Percentiles rank a stretch among this genome's conserved stretches.
Conservation (phyloP, 768 basidiomycete species). For the Leccinum pellstonianum region DNA sequence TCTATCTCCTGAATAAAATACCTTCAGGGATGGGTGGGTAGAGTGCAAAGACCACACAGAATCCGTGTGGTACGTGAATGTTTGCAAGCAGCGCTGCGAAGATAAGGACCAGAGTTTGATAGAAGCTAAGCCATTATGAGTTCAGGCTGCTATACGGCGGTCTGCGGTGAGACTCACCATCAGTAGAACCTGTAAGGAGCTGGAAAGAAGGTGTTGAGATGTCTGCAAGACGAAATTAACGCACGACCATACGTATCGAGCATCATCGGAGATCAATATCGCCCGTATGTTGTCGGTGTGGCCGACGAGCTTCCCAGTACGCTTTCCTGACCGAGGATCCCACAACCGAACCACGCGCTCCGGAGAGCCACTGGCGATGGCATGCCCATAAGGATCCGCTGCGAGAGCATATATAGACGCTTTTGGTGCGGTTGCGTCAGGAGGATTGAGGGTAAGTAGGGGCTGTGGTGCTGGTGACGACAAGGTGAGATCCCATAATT, state of each 20-base stretch:
- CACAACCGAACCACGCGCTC: conserved; percentile 89
- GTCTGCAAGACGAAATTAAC: conserved; percentile 5
- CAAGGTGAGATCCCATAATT: conserved; percentile 84
- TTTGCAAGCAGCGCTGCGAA: conserved; percentile 89
- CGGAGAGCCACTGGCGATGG: conserved; percentile 87
- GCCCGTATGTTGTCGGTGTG: conserved; percentile 97
- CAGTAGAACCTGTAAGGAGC: conserved; percentile 85
- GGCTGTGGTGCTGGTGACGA: conserved; percentile 43
- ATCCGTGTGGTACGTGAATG: conserved; percentile 93
- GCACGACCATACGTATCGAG: conserved; percentile 69
- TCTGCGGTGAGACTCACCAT: conserved; percentile 41
- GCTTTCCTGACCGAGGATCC: conserved; percentile 87
- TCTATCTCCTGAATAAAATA: conserved; percentile 94
- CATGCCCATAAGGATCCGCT: conserved; percentile 73
- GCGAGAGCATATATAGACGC: conserved; percentile 77
- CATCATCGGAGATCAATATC: conserved; percentile 86
- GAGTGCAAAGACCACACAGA: conserved; percentile 94
- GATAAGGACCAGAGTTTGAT: conserved; percentile 93
- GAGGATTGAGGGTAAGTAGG: conserved; percentile 62
- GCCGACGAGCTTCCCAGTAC: conserved; percentile 84
- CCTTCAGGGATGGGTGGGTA: conserved; percentile 78
- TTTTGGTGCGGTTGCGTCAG: conserved; percentile 65
- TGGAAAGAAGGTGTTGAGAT: conserved; percentile 26
- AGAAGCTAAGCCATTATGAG: conserved; percentile 47
- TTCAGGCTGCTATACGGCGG: conserved; percentile 6